These are phyloP conservation scores for Escovopsis sp. DNA, from an alignment of 2,329 filamentous ascomycete genomes.

Conservation along the genomic window DNA sequence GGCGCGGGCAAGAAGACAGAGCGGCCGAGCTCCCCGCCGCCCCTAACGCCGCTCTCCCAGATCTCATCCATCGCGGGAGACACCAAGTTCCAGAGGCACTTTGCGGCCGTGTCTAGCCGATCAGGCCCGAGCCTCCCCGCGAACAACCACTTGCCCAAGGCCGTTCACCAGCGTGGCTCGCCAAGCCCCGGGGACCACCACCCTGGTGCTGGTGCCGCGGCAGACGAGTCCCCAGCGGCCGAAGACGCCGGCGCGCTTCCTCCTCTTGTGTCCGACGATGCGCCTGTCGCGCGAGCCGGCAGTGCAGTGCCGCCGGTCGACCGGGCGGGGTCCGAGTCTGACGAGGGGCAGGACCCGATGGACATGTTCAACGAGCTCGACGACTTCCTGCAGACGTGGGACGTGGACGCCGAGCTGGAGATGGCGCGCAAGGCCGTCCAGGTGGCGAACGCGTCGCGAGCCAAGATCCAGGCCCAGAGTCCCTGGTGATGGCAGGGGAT, in stretches of 20 bases:
- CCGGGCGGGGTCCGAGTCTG: background rate
- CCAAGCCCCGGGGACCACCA: conserved; percentile 6
- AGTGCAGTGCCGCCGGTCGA: too few relatives aligned
- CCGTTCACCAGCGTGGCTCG: conserved; percentile 18
- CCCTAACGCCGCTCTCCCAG: conserved; percentile 19
- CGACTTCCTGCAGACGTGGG: conserved; percentile 20
- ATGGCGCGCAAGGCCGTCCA: conserved; percentile 11
- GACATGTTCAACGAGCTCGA: conserved; percentile 23
- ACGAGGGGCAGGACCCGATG: conserved; percentile 16
- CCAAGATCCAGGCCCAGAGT: conserved; percentile 9
- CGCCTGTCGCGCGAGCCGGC: too few relatives aligned
- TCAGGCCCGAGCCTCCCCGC: conserved; percentile 10
- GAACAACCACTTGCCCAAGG: conserved; percentile 19
- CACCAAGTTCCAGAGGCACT: conserved; percentile 32
- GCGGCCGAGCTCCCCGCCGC: conserved; percentile 29
- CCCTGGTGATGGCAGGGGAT: conserved; percentile 11
- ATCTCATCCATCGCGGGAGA: conserved; percentile 18
- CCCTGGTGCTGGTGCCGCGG: conserved; percentile 10
- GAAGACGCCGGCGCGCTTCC: conserved; percentile 6
- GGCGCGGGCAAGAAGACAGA: conserved; percentile 5
- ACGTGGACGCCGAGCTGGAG: conserved; percentile 22
- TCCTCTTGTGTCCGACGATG: too few relatives aligned
- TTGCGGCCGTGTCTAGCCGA: conserved; percentile 27
- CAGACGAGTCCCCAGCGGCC: conserved; percentile 11
- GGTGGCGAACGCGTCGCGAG: conserved; percentile 2